Evolutionary conservation across 768 basidiomycete species (phyloP).

Genomic region (Mycena vitilis): DNA sequence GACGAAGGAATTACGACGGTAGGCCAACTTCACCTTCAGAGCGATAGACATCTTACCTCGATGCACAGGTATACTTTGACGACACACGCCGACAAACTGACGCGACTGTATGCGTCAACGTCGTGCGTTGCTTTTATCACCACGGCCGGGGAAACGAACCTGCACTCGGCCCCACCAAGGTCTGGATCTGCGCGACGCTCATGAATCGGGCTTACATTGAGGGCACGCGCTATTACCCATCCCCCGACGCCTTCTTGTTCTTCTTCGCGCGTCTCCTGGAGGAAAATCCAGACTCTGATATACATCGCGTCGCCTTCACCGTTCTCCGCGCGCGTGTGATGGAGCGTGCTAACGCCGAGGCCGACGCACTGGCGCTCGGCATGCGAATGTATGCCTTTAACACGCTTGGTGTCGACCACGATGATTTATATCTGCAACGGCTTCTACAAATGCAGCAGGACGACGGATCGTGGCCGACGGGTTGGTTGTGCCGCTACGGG

Average conservation of each 20-base stretch:
- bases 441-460: not conserved
- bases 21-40: not conserved
- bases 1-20: not conserved
- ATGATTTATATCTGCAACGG: not conserved
- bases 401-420: not conserved
- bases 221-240: conserved; percentile 10
- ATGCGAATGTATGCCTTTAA: not conserved
- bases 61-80: conserved; percentile 9
- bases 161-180: not conserved
- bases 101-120: conserved; percentile 1
- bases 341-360: not conserved
- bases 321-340: not conserved
- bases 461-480: not conserved
- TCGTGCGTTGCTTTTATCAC: conserved; percentile 4
- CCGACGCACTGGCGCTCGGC: not conserved
- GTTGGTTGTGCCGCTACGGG: conserved; percentile 5
- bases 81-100: not conserved
- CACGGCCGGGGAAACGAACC: not conserved
- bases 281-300: conserved; percentile 4
- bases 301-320: not conserved
- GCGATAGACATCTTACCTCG: not conserved
- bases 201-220: not conserved
- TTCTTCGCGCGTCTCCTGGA: conserved; percentile 1
- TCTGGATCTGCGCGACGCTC: not conserved
- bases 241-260: conserved; percentile 1